Percentiles rank a stretch among this genome's conserved stretches.
Conservation (phyloP, 177 flowering plant species). For the Telopea speciosissima region DNA sequence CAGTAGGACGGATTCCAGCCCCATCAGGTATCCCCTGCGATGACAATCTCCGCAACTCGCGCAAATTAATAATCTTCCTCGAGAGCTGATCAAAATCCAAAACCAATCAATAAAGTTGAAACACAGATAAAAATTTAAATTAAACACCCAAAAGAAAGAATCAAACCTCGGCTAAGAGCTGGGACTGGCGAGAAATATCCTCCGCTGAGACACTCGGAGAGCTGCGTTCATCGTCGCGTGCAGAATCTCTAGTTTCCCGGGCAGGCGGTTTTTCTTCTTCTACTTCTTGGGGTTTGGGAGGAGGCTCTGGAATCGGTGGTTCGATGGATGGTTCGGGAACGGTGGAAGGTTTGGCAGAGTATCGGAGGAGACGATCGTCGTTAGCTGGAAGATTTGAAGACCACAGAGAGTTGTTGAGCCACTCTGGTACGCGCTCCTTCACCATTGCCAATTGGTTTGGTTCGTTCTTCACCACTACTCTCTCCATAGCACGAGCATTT, state of each 20-base stretch:
- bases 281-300: conserved; percentile 9
- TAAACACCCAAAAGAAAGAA: background rate
- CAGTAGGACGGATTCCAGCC: conserved; percentile 71
- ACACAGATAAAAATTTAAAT: background rate
- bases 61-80: conserved; percentile 61
- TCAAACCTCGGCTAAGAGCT: conserved; percentile 66
- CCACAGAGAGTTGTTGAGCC: conserved; percentile 95
- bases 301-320: conserved; percentile 28
- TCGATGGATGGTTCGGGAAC: conserved; percentile 8
- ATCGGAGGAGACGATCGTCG: conserved; percentile 19
- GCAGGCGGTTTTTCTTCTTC: conserved; percentile 19
- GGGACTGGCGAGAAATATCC: conserved; percentile 64
- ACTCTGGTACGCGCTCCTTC: conserved; percentile 81
- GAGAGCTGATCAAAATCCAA: conserved; percentile 43
- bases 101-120: background rate
- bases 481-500: background rate
- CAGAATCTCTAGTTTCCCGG: conserved; percentile 19
- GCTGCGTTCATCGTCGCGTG: conserved; percentile 16
- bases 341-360: conserved; percentile 9
- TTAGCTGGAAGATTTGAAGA: conserved; percentile 37
- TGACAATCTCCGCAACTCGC: conserved; percentile 68
- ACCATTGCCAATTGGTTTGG: conserved; percentile 26
- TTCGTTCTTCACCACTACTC: background rate
- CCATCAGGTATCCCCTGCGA: conserved; percentile 83
- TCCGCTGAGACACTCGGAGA: conserved; percentile 34